Evolutionary conservation across 805 yeast genomes (phyloP), one percentile per base, ranked within the genome.

Genomic region (Groenewaldozyma tartarivorans): DNA sequence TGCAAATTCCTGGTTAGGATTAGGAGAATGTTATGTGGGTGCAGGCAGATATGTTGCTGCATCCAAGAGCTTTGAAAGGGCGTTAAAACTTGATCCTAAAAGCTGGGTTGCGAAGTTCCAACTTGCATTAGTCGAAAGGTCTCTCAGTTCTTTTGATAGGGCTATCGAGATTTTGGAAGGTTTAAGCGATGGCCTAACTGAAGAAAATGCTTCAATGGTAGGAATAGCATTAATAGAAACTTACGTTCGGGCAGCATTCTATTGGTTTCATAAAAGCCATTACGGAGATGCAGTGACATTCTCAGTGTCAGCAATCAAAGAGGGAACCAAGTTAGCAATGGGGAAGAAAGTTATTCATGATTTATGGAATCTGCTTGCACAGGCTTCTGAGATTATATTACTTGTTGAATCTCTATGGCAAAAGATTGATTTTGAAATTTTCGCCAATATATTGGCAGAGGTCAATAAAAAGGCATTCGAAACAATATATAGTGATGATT

Each of bases 11-110:
- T 90, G 97, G 96, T 67, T 82, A 21, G 96, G 96, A 1, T 65
- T 92, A n/a, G 98, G 98, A n/a, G 97, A 92, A 57, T 90, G 96
- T 0, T 92, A 92, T 58, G 67, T 72, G 41, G 74, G 77, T 20
- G 76, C 92, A 58, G 98, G 98, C 2, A 70, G 95, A 46, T 65
- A 80, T 34, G 88, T 84, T 42, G 94, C 97, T 2, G 85, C 95
- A 0, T 67, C 74, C 6, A 87, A 83, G 58, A 96, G 92, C 1
- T 82, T 87, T 51, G 67, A 66, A 22, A 77, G 77, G 43, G 85
- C 88, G 0, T 53, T 75, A 35, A 68, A 68, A 30, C 49, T 81
- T 4, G 72, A 74, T 24, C 69, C 74, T 0, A 60, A 62, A 1
- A 71, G 74, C 39, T 75, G 84, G 79, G 69, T 75, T 37, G 79